phyloP scores from a whole-genome alignment of 192 early-diverging fungal species.

The Martensiomyces pterosporus region DNA sequence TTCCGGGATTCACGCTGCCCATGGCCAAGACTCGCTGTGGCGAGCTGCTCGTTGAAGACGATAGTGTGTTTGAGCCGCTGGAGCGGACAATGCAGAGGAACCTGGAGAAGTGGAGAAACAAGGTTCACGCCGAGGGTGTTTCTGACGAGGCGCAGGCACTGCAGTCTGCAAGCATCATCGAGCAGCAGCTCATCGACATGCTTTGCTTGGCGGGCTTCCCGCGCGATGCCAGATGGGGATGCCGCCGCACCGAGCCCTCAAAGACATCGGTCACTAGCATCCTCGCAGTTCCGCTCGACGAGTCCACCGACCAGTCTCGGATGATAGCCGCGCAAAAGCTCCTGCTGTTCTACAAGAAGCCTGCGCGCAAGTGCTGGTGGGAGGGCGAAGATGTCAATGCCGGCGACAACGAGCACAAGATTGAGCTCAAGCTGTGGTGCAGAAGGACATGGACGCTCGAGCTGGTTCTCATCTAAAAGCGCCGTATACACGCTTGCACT shows the following conservation, averaged over 20 bases:
- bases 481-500: no score
- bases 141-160: slow-evolving; percentile 43
- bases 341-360: slow-evolving; percentile 75
- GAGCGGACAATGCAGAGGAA: slow-evolving; percentile 68
- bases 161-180: slow-evolving; percentile 43
- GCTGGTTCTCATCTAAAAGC: slow-evolving; percentile 53
- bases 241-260: slow-evolving; percentile 65
- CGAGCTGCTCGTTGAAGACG: slow-evolving; percentile 59
- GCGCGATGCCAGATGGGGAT: slow-evolving; percentile 67
- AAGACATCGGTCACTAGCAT: slow-evolving; percentile 66
- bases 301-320: slow-evolving; percentile 60
- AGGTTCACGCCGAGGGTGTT: slow-evolving; percentile 35
- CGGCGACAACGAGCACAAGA: slow-evolving; percentile 50
- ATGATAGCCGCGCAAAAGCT: slow-evolving; percentile 73
- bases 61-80: slow-evolving; percentile 70
- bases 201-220: slow-evolving; percentile 74
- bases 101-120: slow-evolving; percentile 38
- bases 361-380: slow-evolving; percentile 85
- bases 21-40: slow-evolving; percentile 62
- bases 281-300: slow-evolving; percentile 64
- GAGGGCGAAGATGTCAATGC: slow-evolving; percentile 67
- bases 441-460: slow-evolving; percentile 78
- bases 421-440: slow-evolving; percentile 68
- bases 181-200: slow-evolving; percentile 82
- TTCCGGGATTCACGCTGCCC: slow-evolving; percentile 39